phyloP scores from a whole-genome alignment of 345 rosid genomes.

The Arabis alpina region DNA sequence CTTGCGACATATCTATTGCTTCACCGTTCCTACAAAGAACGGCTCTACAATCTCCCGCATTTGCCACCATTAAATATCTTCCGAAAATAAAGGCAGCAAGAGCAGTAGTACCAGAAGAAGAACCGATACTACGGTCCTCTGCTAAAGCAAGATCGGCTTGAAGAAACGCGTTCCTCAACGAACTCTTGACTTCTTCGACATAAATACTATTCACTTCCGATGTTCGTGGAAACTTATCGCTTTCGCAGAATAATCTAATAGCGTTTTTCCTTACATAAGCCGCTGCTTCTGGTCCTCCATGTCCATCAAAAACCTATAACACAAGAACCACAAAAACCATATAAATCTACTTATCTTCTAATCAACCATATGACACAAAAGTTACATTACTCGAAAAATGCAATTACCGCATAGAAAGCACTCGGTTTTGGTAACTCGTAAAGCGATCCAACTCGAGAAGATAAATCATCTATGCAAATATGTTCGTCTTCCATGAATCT shows the following conservation, averaged over 20 bases:
- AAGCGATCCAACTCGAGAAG: slow-evolving; percentile 59
- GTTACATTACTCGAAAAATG: background rate
- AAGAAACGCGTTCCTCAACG: slow-evolving; percentile 64
- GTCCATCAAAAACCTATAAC: slow-evolving; percentile 75
- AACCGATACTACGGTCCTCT: slow-evolving; percentile 58
- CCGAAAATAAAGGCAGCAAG: slow-evolving; percentile 76
- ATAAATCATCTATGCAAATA: slow-evolving; percentile 75
- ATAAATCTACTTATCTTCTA: background rate
- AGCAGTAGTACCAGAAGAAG: slow-evolving; percentile 90
- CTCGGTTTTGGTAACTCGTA: slow-evolving; percentile 58
- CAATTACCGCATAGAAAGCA: slow-evolving; percentile 74
- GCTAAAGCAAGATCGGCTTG: slow-evolving; percentile 75
- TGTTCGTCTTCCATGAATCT: slow-evolving; percentile 88
- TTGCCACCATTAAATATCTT: slow-evolving; percentile 78
- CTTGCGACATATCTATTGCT: slow-evolving; percentile 83
- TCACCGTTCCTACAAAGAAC: slow-evolving; percentile 76
- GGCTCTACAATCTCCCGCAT: slow-evolving; percentile 89
- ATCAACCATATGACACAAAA: background rate
- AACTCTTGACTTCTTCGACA: slow-evolving; percentile 58
- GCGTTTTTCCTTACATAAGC: slow-evolving; percentile 75
- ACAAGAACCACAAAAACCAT: background rate
- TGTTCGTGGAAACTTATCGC: slow-evolving; percentile 63
- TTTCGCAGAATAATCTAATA: slow-evolving; percentile 68
- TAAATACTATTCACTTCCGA: slow-evolving; percentile 52
- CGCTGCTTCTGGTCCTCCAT: slow-evolving; percentile 94